Percentiles rank a stretch among this genome's conserved stretches.
Conservation (phyloP, 495 filamentous ascomycete species). For the Penicillium paradoxum region DNA sequence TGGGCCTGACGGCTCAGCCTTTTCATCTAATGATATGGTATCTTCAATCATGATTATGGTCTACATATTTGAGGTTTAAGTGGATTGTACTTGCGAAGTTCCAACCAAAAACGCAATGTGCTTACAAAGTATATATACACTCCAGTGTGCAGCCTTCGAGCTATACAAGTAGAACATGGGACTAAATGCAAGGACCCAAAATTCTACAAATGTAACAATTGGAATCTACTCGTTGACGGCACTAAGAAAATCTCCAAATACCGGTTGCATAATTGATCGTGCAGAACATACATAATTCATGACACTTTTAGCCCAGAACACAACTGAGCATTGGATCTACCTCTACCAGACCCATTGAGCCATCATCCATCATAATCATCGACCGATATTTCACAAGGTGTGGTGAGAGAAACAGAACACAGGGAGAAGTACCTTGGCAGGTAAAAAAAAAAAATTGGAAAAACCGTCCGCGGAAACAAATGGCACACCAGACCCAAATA, state of each 20-base stretch:
- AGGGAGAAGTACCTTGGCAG: slow-evolving; percentile 1
- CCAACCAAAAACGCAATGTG: no score
- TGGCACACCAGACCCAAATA: slow-evolving; percentile 25
- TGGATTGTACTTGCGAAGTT: no score
- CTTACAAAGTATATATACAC: no score
- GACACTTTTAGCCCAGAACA: slow-evolving; percentile 27
- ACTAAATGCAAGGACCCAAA: no score
- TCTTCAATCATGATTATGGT: background rate
- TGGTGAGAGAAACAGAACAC: slow-evolving; percentile 8
- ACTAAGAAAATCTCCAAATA: background rate
- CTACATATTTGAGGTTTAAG: no score
- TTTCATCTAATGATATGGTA: slow-evolving; percentile 19
- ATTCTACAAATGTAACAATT: no score
- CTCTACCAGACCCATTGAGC: slow-evolving; percentile 18
- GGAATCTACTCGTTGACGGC: background rate
- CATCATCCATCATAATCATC: slow-evolving; percentile 21
- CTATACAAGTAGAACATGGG: no score
- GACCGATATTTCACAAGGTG: slow-evolving; percentile 19
- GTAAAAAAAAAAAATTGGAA: slow-evolving; percentile 8
- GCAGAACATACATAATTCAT: slow-evolving; percentile 30
- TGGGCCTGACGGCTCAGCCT: slow-evolving; percentile 6
- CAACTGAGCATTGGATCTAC: slow-evolving; percentile 19
- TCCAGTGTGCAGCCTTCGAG: no score
- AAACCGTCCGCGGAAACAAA: slow-evolving; percentile 18
- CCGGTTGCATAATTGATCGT: slow-evolving; percentile 20